Evolutionary conservation across 495 filamentous ascomycete species (phyloP), one percentile per base, ranked within the genome.

Genomic region (Annulohypoxylon moriforme): DNA sequence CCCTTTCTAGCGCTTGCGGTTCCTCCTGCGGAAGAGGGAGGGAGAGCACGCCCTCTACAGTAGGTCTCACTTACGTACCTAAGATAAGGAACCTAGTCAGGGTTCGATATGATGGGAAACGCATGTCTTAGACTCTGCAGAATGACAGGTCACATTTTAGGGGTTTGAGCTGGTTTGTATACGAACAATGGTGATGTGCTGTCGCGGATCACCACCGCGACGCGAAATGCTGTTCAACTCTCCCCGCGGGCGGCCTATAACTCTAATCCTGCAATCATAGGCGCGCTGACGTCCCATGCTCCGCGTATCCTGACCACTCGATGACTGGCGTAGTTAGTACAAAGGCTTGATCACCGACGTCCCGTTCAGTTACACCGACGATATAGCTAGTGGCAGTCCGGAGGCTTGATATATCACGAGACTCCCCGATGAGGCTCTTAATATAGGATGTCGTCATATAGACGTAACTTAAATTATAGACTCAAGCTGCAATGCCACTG

Each of bases 61-160:
- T 9, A 6, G 6, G 18, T 1, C 11, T 20, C n/a, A n/a, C 68
- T 47, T 60, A 36, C 63, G 40, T 60, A 53, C 64, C 50, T 60
- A 64, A 67, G 47, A 52, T 52, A 52, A 52, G 47, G 13, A 29
- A 29, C 46, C 20, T 13, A 7, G 22, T 14, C 47, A 14, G 47
- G 22, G 22, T n/a, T 16, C 40, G 4, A 44, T n/a, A n/a, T 0
- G 47, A 24, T 14, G 22, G 22, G 47, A 3, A 52, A 20, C 22
- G 47, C 10, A 13, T 60, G 57, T 60, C 57, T 60, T 24, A 60
- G 42, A n/a, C 25, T 49, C 31, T 60, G 57, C 57, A 50, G 59
- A 50, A 62, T 62, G 59, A 62, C 59, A 62, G 59, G 59, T 62
- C 59, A 50, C 16, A 62, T 62, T 62, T 36, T 9, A 20, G 6